Conservation (phyloP, 306 rosid species). For the Neltuma alba region DNA sequence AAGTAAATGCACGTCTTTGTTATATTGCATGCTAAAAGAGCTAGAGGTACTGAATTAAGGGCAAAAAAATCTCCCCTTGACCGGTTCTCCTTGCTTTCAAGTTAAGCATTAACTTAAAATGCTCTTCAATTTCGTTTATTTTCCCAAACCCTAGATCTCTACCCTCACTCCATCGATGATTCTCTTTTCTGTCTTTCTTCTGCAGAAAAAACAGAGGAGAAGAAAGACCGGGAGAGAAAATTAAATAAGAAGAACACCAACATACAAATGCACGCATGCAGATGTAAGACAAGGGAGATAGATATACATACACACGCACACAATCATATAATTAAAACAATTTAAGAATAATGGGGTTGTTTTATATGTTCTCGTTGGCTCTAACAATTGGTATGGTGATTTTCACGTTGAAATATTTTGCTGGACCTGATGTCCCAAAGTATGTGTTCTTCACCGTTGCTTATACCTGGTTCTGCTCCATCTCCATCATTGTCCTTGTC, state of each 20-base stretch:
- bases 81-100: constrained; percentile 43
- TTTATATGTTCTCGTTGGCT: constrained; percentile 89
- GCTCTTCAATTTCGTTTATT: constrained; percentile 10
- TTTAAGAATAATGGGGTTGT: constrained; percentile 76
- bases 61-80: constrained; percentile 45
- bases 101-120: constrained; percentile 1
- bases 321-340: neutral
- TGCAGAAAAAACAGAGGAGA: constrained; percentile 31
- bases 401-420: constrained; percentile 73
- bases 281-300: neutral
- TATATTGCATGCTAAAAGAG: constrained; percentile 28
- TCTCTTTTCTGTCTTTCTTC: constrained; percentile 34
- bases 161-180: constrained; percentile 4
- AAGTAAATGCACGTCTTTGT: neutral
- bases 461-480: constrained; percentile 92
- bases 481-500: constrained; percentile 90
- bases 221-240: constrained; percentile 14
- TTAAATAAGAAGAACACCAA: neutral
- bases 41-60: neutral
- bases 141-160: constrained; percentile 15
- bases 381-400: constrained; percentile 87
- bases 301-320: neutral
- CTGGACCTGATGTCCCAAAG: constrained; percentile 87
- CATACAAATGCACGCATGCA: neutral
- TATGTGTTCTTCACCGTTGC: constrained; percentile 86